Evolutionary conservation across 2,329 filamentous ascomycete genomes (phyloP).

Genomic region (Fusarium sp.): DNA sequence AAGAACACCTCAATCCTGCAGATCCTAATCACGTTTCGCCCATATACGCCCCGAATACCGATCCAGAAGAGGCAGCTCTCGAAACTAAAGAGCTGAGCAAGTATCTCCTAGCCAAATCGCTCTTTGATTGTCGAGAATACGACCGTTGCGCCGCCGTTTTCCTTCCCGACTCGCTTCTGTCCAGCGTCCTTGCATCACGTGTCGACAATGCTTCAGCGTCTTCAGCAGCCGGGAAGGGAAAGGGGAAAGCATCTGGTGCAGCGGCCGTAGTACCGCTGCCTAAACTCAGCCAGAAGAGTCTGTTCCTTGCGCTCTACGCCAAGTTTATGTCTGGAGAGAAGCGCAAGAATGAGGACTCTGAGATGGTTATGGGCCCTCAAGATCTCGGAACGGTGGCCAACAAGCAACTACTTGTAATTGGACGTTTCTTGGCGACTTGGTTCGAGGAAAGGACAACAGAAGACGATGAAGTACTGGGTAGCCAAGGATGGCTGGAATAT

Average conservation of each 20-base stretch:
- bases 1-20: slow-evolving; percentile 57
- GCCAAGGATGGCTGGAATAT: slow-evolving; percentile 95
- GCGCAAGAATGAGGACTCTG: slow-evolving; percentile 93
- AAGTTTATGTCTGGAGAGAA: slow-evolving; percentile 96
- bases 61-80: slow-evolving; percentile 80
- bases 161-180: slow-evolving; percentile 83
- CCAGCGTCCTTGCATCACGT: slow-evolving; percentile 72
- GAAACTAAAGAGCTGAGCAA: slow-evolving; percentile 85
- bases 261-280: slow-evolving; percentile 59
- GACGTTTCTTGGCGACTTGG: slow-evolving; percentile 84
- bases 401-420: slow-evolving; percentile 84
- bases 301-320: slow-evolving; percentile 93
- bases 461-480: slow-evolving; percentile 71
- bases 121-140: slow-evolving; percentile 95
- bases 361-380: slow-evolving; percentile 96
- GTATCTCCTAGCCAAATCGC: slow-evolving; percentile 91
- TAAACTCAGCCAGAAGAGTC: slow-evolving; percentile 86
- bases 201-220: slow-evolving; percentile 56
- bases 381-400: slow-evolving; percentile 89
- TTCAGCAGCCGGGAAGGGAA: slow-evolving; percentile 73
- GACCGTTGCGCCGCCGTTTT: slow-evolving; percentile 94
- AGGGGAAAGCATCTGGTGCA: slow-evolving; percentile 58
- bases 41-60: slow-evolving; percentile 70
- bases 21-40: slow-evolving; percentile 61
- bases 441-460: slow-evolving; percentile 76